Percentiles rank a stretch among this genome's conserved stretches.
Conservation (phyloP, 495 filamentous ascomycete species). For the Platismatia glauca region DNA sequence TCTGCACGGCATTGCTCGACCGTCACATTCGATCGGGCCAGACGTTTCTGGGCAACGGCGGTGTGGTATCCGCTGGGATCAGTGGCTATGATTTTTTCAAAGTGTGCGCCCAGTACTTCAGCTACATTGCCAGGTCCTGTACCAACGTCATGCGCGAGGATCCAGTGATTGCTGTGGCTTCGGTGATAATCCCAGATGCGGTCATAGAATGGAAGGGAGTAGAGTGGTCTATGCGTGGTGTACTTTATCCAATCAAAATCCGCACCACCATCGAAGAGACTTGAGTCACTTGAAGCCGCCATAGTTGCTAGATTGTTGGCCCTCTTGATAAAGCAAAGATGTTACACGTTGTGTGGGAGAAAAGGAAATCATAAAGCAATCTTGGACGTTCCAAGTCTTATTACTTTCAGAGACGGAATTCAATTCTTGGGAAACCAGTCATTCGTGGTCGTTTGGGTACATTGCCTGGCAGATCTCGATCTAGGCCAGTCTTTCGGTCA, state of each 20-base stretch:
- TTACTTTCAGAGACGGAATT: no score
- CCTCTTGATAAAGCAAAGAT: background rate
- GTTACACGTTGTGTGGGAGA: background rate
- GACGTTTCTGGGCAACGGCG: constrained; percentile 18
- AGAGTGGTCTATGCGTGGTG: constrained; percentile 19
- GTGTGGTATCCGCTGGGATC: constrained; percentile 23
- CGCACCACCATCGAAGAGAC: constrained; percentile 2
- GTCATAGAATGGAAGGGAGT: constrained; percentile 19
- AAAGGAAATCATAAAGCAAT: background rate
- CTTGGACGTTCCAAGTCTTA: background rate
- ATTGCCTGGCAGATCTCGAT: no score
- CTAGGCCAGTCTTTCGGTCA: no score
- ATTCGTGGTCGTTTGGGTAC: no score
- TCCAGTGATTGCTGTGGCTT: constrained; percentile 5
- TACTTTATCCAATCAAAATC: constrained; percentile 21
- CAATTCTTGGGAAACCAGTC: no score
- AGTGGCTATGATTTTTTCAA: constrained; percentile 24
- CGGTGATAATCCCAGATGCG: constrained; percentile 21
- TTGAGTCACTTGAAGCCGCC: background rate
- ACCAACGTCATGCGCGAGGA: constrained; percentile 28
- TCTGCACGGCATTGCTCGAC: constrained; percentile 21
- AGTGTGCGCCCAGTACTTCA: constrained; percentile 19
- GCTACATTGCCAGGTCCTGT: constrained; percentile 26
- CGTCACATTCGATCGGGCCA: constrained; percentile 10
- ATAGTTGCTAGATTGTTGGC: background rate